A percentile compares a stretch with the other conserved stretches of the same genome.
These are phyloP conservation scores for Porcisia deanei DNA, from an alignment of 208 protist species.

Conservation along the genomic window DNA sequence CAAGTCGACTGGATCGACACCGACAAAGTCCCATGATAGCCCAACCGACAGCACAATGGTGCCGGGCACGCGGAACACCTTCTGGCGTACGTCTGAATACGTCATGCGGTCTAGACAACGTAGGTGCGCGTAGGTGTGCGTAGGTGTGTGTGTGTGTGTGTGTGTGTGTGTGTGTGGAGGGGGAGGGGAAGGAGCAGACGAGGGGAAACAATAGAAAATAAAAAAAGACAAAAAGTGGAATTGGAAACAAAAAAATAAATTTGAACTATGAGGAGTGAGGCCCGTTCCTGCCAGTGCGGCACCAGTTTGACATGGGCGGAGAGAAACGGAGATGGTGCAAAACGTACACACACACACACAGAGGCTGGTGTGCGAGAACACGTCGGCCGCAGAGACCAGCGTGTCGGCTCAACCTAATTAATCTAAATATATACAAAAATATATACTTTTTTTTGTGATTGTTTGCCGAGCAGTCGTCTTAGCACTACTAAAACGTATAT, in stretches of 20 bases:
- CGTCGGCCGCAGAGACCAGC: not conserved
- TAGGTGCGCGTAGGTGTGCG: not conserved
- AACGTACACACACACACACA: not conserved
- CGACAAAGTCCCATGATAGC: slow-evolving; percentile 79
- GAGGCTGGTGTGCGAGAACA: not conserved
- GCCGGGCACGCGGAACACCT: slow-evolving; percentile 77
- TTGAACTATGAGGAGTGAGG: not conserved
- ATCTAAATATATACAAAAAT: too few species aligned
- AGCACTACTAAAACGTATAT: not conserved
- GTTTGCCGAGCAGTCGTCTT: not conserved
- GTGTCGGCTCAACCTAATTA: not conserved
- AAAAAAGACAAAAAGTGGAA: not conserved
- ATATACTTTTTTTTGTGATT: not conserved
- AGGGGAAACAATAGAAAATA: not conserved
- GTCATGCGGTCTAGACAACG: slow-evolving; percentile 21
- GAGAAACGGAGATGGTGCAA: not conserved
- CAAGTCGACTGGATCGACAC: slow-evolving; percentile 72
- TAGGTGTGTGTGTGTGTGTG: not conserved
- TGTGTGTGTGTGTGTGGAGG: not conserved
- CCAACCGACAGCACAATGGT: slow-evolving; percentile 70
- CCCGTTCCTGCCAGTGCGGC: not conserved
- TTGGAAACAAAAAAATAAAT: not conserved
- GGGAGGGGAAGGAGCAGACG: not conserved
- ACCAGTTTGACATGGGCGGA: not conserved
- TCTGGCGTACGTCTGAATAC: slow-evolving; percentile 72